A percentile compares a stretch with the other conserved stretches of the same genome.
Conservation (phyloP, 768 basidiomycete species). For the Lentinula aciculospora region DNA sequence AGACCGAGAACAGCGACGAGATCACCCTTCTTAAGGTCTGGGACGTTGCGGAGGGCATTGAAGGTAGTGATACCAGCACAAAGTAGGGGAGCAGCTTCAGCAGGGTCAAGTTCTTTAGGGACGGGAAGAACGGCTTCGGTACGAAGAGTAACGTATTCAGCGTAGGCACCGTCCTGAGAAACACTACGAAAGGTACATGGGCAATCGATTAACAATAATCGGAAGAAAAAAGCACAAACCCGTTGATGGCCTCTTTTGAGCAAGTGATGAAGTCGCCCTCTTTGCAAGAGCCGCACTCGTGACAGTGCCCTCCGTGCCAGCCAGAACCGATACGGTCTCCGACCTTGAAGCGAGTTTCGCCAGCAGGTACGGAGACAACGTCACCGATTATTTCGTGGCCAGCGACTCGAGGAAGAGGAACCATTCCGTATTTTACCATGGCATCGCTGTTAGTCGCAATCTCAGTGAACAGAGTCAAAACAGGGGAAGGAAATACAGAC, state of each 20-base stretch:
- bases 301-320: slow-evolving; percentile 1
- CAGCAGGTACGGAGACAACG: not conserved
- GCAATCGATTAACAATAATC: too few species aligned
- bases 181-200: not conserved
- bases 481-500: not conserved
- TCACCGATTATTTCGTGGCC: slow-evolving; percentile 1
- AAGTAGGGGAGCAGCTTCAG: slow-evolving; percentile 1
- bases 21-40: not conserved
- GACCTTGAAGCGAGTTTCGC: not conserved
- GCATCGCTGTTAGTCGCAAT: not conserved
- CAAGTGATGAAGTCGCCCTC: not conserved
- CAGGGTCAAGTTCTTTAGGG: not conserved
- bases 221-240: not conserved
- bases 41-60: not conserved
- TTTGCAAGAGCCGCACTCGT: not conserved
- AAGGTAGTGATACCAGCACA: slow-evolving; percentile 1
- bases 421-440: not conserved
- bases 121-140: not conserved
- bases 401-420: not conserved
- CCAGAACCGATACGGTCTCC: slow-evolving; percentile 1
- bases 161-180: not conserved
- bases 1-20: not conserved
- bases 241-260: not conserved
- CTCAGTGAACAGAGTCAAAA: not conserved
- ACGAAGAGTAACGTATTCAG: slow-evolving; percentile 2